Evolutionary conservation across 2,329 filamentous ascomycete species (phyloP).

Genomic region (Colletotrichum trifolii): DNA sequence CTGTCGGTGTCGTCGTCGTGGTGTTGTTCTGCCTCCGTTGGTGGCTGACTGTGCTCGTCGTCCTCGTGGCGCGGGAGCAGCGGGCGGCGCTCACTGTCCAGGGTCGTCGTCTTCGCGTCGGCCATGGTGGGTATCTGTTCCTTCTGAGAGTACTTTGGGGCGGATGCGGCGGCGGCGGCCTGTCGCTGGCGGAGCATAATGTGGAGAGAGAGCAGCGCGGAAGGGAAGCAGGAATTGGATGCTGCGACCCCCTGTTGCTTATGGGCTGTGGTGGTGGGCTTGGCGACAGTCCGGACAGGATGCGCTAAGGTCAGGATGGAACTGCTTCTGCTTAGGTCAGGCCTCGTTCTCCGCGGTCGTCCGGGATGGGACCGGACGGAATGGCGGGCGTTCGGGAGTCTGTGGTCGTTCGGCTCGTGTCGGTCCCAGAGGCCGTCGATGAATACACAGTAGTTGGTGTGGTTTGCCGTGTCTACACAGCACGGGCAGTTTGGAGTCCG

Average conservation of each 20-base stretch:
- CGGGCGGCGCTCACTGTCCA: slow-evolving; percentile 40
- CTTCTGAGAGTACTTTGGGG: slow-evolving; percentile 26
- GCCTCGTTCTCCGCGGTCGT: not conserved
- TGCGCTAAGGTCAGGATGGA: slow-evolving; percentile 20
- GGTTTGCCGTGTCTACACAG: no score
- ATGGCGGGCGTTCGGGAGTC: slow-evolving; percentile 22
- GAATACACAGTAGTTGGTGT: no score
- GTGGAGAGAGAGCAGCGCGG: slow-evolving; percentile 23
- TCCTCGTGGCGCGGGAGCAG: slow-evolving; percentile 38
- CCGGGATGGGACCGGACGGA: slow-evolving; percentile 1
- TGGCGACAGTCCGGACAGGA: slow-evolving; percentile 23
- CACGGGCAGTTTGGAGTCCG: no score
- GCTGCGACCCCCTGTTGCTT: slow-evolving; percentile 19
- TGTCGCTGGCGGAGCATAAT: slow-evolving; percentile 41
- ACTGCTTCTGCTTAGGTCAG: not conserved
- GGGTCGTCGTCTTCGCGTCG: slow-evolving; percentile 30
- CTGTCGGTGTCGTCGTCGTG: not conserved
- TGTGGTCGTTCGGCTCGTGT: not conserved
- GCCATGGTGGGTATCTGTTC: slow-evolving; percentile 39
- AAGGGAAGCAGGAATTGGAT: slow-evolving; percentile 16
- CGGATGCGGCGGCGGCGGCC: slow-evolving; percentile 29
- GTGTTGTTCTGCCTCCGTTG: slow-evolving; percentile 10
- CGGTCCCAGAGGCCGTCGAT: no score
- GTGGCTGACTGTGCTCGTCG: slow-evolving; percentile 20
- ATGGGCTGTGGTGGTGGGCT: slow-evolving; percentile 20